A percentile compares a stretch with the other conserved stretches of the same genome.
phyloP scores from a whole-genome alignment of 2,329 filamentous ascomycete genomes.

The Aureobasidium sp. region DNA sequence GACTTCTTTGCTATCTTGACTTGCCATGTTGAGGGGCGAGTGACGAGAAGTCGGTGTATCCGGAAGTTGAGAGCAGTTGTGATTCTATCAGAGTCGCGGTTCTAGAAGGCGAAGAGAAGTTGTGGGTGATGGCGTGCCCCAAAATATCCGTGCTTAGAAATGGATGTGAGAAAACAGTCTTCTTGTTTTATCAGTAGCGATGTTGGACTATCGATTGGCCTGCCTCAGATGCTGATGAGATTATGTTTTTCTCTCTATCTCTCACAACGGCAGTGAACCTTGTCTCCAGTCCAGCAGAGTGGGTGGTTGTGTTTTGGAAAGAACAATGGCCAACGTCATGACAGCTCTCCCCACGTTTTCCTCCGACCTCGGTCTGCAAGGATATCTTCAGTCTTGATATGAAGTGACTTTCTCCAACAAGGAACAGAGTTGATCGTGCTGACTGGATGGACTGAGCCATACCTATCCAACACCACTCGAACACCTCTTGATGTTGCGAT shows the following conservation, averaged over 20 bases:
- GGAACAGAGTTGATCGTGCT: neutral
- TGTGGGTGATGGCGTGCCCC: neutral
- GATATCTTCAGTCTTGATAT: neutral
- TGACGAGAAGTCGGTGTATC: neutral
- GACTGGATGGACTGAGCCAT: too few species aligned
- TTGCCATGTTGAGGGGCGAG: neutral
- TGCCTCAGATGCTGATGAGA: too few species aligned
- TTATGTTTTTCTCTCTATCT: neutral
- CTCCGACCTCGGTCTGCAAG: neutral
- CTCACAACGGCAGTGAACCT: neutral
- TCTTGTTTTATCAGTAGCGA: neutral
- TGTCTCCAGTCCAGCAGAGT: too few species aligned
- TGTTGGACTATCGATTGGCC: neutral
- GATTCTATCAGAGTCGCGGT: neutral
- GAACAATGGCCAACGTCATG: constrained; percentile 1
- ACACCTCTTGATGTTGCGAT: too few species aligned
- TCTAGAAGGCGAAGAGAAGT: neutral
- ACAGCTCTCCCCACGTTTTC: constrained; percentile 3
- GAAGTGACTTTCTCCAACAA: too few species aligned
- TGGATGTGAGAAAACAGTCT: neutral
- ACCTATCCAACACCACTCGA: too few species aligned
- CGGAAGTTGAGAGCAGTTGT: neutral
- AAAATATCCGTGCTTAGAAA: neutral
- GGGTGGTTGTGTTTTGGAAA: neutral
- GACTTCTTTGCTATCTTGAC: neutral